Conservation (phyloP, 108 stramenopile genomes). For the Cyclotella cryptica region DNA sequence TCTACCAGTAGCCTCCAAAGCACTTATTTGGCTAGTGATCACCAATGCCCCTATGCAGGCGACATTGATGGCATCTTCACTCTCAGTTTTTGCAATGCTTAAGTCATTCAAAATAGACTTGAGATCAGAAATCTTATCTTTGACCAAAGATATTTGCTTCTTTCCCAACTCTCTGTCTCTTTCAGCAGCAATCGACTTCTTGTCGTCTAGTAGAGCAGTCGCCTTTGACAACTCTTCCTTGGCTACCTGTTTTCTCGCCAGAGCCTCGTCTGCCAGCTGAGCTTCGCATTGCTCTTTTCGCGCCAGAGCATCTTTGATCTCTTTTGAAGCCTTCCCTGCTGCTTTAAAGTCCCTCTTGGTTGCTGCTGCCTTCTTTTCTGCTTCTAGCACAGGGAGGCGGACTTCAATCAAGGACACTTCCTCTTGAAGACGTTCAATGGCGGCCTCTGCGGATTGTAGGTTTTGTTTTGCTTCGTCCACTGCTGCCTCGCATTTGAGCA, state of each 20-base stretch:
- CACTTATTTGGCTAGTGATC: slow-evolving; percentile 71
- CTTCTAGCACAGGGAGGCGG: slow-evolving; percentile 76
- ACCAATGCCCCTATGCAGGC: slow-evolving; percentile 77
- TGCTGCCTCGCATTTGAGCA: slow-evolving; percentile 80
- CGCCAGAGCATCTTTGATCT: slow-evolving; percentile 80
- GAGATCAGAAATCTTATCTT: slow-evolving; percentile 62
- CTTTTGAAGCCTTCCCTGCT: slow-evolving; percentile 85
- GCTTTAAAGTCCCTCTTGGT: slow-evolving; percentile 85
- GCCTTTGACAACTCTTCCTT: slow-evolving; percentile 57
- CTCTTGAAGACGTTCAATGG: slow-evolving; percentile 55
- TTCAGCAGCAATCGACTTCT: slow-evolving; percentile 63
- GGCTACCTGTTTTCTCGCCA: slow-evolving; percentile 54
- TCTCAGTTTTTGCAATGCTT: slow-evolving; percentile 31
- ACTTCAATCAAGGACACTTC: slow-evolving; percentile 60
- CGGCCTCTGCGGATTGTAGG: slow-evolving; percentile 55
- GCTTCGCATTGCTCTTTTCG: slow-evolving; percentile 70
- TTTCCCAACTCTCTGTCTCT: slow-evolving; percentile 63
- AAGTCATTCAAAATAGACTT: slow-evolving; percentile 33
- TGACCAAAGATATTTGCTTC: slow-evolving; percentile 62
- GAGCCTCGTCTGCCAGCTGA: slow-evolving; percentile 68
- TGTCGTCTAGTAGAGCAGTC: slow-evolving; percentile 54
- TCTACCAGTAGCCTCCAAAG: slow-evolving; percentile 63
- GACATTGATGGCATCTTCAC: slow-evolving; percentile 56
- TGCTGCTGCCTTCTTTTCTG: slow-evolving; percentile 76
- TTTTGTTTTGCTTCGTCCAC: slow-evolving; percentile 70